A percentile compares a stretch with the other conserved stretches of the same genome.
Conservation (phyloP, 495 filamentous ascomycete genomes). For the Daldinia caldariorum region DNA sequence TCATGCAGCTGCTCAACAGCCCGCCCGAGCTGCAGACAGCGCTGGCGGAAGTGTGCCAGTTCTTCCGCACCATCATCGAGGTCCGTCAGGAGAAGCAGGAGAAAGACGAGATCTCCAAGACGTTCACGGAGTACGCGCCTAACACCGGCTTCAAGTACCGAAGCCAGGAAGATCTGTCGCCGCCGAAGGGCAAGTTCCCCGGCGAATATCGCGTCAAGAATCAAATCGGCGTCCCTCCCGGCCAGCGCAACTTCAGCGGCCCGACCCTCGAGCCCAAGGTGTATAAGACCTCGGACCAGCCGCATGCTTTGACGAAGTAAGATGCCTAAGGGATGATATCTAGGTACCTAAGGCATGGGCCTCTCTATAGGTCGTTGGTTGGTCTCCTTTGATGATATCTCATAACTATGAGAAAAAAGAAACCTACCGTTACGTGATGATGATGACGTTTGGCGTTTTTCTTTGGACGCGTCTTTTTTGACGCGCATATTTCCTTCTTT, state of each 20-base stretch:
- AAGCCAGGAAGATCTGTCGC: not conserved
- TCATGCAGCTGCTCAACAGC: constrained; percentile 52
- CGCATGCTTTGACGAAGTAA: not conserved
- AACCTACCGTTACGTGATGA: not conserved
- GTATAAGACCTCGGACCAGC: constrained; percentile 14
- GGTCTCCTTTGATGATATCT: not conserved
- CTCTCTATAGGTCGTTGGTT: not conserved
- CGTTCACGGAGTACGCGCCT: not conserved
- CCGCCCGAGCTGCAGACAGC: constrained; percentile 48
- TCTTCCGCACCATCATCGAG: constrained; percentile 53
- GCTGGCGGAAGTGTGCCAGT: constrained; percentile 51
- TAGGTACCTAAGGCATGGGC: not conserved
- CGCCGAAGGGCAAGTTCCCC: constrained; percentile 21
- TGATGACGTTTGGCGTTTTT: not conserved
- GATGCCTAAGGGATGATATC: not conserved
- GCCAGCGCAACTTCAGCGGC: constrained; percentile 30
- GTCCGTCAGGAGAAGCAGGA: constrained; percentile 26
- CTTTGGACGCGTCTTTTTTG: not conserved
- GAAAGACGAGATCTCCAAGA: not conserved
- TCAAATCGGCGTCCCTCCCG: constrained; percentile 8
- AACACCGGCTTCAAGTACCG: constrained; percentile 1
- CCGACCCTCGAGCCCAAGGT: constrained; percentile 32
- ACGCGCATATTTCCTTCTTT: too few species aligned
- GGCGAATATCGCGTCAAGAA: constrained; percentile 32
- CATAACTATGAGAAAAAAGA: too few species aligned